These are phyloP conservation scores for Suillus weaverae DNA, from an alignment of 768 basidiomycete species.

Conservation along the genomic window DNA sequence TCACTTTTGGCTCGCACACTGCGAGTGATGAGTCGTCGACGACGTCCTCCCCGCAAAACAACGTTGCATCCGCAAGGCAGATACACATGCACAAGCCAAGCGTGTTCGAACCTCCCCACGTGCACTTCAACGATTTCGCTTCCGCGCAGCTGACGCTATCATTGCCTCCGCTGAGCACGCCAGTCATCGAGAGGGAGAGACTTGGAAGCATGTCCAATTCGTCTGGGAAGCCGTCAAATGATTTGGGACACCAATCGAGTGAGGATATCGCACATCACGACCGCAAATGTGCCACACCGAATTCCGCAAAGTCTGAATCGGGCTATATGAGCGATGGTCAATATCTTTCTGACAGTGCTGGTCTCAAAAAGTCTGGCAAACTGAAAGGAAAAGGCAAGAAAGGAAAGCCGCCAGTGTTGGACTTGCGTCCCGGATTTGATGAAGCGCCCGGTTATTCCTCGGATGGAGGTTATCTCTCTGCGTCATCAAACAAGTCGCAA, in stretches of 20 bases:
- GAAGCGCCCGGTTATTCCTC: constrained; percentile 25
- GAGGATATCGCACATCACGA: constrained; percentile 22
- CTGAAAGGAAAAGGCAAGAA: constrained; percentile 21
- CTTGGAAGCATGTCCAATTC: not conserved
- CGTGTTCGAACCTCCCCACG: constrained; percentile 28
- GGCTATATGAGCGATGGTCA: constrained; percentile 34
- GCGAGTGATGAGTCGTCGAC: constrained; percentile 44
- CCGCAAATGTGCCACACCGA: constrained; percentile 13
- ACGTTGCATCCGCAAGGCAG: constrained; percentile 20
- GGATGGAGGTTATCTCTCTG: constrained; percentile 35
- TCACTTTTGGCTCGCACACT: constrained; percentile 42
- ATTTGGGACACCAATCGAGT: constrained; percentile 18
- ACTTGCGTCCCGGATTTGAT: constrained; percentile 19
- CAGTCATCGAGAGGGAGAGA: not conserved
- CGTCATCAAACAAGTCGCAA: constrained; percentile 33
- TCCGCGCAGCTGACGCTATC: constrained; percentile 30
- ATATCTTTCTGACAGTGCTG: constrained; percentile 28
- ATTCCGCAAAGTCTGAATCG: constrained; percentile 18
- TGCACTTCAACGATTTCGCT: constrained; percentile 32
- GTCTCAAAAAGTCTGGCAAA: constrained; percentile 22
- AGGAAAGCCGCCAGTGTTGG: constrained; percentile 18
- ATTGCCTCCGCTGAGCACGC: constrained; percentile 19
- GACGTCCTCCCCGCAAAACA: constrained; percentile 27
- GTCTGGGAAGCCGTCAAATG: constrained; percentile 11
- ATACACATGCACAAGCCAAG: constrained; percentile 30